Conservation (phyloP, 345 rosid genomes). For the Brassica carinata region DNA sequence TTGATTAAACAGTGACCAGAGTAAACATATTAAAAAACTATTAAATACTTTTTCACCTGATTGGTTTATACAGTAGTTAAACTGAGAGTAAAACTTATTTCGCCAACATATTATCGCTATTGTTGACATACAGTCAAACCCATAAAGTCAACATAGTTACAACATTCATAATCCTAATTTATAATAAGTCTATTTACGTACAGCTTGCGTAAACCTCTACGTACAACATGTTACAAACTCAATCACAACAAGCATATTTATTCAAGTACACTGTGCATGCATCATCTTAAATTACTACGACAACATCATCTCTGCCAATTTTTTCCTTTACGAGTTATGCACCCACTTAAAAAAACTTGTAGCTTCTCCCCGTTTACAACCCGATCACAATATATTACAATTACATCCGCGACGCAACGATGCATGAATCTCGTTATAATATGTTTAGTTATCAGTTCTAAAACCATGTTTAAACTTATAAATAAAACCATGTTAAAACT, state of each 20-base stretch:
- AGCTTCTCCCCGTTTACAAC: no score
- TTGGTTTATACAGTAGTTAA: neutral
- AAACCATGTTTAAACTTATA: neutral
- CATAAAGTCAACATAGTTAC: no score
- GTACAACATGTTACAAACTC: no score
- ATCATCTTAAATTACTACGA: no score
- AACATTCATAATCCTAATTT: no score
- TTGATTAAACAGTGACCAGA: neutral
- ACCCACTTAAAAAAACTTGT: no score
- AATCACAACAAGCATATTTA: no score
- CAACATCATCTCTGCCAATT: no score
- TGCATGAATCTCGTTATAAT: neutral
- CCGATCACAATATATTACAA: neutral
- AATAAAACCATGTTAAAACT: neutral
- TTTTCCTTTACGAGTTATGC: no score
- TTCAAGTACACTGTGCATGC: no score
- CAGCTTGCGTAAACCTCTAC: no score
- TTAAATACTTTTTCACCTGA: neutral
- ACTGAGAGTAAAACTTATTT: neutral
- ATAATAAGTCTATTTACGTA: no score
- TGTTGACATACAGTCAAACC: neutral
- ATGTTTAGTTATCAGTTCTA: neutral
- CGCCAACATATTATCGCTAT: neutral
- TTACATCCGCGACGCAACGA: neutral
- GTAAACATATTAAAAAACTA: neutral